Conservation (phyloP, 2,329 filamentous ascomycete genomes). For the Fusarium pseudoanthophilum region DNA sequence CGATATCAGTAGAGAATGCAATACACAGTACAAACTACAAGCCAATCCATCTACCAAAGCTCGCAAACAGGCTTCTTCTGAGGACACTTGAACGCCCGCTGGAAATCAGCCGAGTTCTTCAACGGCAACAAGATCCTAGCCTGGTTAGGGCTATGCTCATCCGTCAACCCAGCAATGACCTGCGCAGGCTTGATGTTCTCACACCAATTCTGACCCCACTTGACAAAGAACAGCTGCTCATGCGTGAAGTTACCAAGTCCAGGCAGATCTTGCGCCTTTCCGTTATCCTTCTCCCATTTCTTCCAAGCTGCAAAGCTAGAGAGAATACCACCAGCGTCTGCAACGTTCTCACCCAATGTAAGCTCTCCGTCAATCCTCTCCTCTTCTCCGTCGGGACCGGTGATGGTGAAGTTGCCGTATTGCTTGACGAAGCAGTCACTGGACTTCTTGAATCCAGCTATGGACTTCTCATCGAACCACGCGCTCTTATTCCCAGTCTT, state of each 20-base stretch:
- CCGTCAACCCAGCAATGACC: conserved; percentile 66
- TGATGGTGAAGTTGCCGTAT: conserved; percentile 69
- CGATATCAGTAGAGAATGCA: neutral
- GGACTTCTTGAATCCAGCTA: conserved; percentile 65
- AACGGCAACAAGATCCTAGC: conserved; percentile 72
- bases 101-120: conserved; percentile 75
- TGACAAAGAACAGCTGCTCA: conserved; percentile 77
- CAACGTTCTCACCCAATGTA: conserved; percentile 76
- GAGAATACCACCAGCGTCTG: conserved; percentile 73
- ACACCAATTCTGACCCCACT: conserved; percentile 74
- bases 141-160: conserved; percentile 73
- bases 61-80: conserved; percentile 75
- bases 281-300: conserved; percentile 60
- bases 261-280: conserved; percentile 63
- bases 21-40: neutral
- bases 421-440: conserved; percentile 74
- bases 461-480: conserved; percentile 73
- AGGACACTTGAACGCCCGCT: conserved; percentile 73
- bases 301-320: conserved; percentile 74
- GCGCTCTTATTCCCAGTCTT: conserved; percentile 71
- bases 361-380: conserved; percentile 70
- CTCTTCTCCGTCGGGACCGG: conserved; percentile 63
- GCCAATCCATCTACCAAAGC: conserved; percentile 64
- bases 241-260: conserved; percentile 71
- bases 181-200: conserved; percentile 69